These are phyloP conservation scores for Dicorynia guianensis DNA, from an alignment of 306 rosid genomes.

Conservation along the genomic window DNA sequence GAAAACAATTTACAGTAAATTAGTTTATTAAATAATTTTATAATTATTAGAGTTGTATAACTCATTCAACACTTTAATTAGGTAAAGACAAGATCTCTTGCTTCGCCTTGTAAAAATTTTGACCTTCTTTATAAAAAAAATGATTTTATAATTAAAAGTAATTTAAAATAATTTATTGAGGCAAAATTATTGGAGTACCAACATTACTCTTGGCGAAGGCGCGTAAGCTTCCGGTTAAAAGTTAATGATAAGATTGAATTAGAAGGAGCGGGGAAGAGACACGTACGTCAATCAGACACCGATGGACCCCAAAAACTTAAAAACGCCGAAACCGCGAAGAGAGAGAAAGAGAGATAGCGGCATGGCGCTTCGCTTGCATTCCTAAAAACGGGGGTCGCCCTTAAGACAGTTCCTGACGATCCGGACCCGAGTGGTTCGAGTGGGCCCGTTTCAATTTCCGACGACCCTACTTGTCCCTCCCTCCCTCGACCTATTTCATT, in stretches of 20 bases:
- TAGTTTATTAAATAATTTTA: no score
- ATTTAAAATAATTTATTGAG: no score
- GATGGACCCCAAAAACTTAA: slow-evolving; percentile 44
- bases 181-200: no score
- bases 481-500: background rate
- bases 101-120: no score
- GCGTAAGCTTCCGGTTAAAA: background rate
- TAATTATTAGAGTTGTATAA: no score
- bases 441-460: slow-evolving; percentile 54
- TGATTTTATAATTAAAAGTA: no score
- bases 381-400: slow-evolving; percentile 47
- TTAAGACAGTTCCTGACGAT: slow-evolving; percentile 46
- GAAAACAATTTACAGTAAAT: no score
- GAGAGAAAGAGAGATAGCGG: background rate
- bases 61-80: no score
- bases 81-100: no score
- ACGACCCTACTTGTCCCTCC: slow-evolving; percentile 40
- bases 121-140: no score
- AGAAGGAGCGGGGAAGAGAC: slow-evolving; percentile 47
- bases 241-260: background rate
- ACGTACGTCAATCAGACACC: slow-evolving; percentile 35
- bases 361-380: background rate
- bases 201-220: background rate
- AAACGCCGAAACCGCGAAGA: slow-evolving; percentile 19
- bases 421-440: slow-evolving; percentile 41